Evolutionary conservation across 129 eudicot genomes (phyloP), one percentile per base, ranked within the genome.

Genomic region (Tagetes erecta): DNA sequence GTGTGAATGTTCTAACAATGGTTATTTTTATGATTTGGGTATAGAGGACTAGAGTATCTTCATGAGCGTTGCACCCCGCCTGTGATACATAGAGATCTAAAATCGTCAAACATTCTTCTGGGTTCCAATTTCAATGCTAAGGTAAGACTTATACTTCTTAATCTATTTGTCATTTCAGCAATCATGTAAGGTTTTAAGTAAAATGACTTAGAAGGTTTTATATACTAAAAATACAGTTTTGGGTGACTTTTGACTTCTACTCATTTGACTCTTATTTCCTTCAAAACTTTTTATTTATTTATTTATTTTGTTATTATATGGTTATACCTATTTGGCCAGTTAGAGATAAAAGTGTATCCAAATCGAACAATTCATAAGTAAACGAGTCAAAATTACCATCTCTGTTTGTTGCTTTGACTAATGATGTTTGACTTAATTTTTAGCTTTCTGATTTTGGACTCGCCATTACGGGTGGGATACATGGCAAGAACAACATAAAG

Each of bases 361-460:
- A 38, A 38, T 38, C 1, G 12, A 64, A 5, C 68, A 11, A 64
- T 39, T 37, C 34, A 6, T 38, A 12, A 27, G 20, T 37, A 64
- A 59, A 35, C 4, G 41, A 60, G 44, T 62, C 67, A 35, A 62
- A 62, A 36, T 36, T 3, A 12, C 67, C 10, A 31, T 1, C 67
- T 35, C 3, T 11, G 37, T 11, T 1, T 37, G 13, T 4, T 62
- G 46, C 9, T 57, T 80, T 70, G 62, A 50, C 57, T 75, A 14
- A 63, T 39, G 13, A 13, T 50, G 68, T 50, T 79, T 72, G 27
- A 51, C 67, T 73, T 44, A 10, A 37, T 69, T 36, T 37, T 72
- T 90, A 94, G 99, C 93, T 94, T 76, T 94, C 97, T 70, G 96
- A 91, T 81, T 91, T 94, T 82, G 94, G 97, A 40, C 91, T 88